Percentiles rank a stretch among this genome's conserved stretches.
These are phyloP conservation scores for Debaryomyces subglobosus DNA, from an alignment of 1,139 yeast genomes.

Conservation along the genomic window DNA sequence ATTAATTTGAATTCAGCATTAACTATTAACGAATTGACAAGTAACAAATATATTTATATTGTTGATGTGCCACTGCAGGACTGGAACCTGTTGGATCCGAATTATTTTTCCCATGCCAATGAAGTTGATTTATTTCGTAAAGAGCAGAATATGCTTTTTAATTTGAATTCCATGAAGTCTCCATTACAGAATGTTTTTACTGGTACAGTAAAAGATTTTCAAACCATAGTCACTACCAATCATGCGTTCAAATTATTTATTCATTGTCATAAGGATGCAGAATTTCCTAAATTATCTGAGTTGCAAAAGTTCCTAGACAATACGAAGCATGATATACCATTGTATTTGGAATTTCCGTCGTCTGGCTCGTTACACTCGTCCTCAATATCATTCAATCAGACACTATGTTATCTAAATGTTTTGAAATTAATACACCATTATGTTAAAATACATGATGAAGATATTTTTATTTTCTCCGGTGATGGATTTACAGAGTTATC, in stretches of 20 bases:
- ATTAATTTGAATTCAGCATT: constrained; percentile 9
- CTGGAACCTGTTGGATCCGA: constrained; percentile 4
- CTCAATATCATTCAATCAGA: constrained; percentile 27
- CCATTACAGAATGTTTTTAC: constrained; percentile 31
- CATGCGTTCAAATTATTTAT: constrained; percentile 34
- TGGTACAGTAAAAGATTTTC: constrained; percentile 40
- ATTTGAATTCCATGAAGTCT: constrained; percentile 35
- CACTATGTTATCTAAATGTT: constrained; percentile 34
- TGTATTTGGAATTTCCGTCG: constrained; percentile 39
- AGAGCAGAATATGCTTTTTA: constrained; percentile 44
- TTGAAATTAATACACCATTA: constrained; percentile 33
- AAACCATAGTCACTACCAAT: constrained; percentile 19
- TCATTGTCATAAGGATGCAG: constrained; percentile 39
- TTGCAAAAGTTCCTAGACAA: constrained; percentile 18
- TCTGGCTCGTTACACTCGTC: constrained; percentile 31
- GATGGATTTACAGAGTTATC: constrained; percentile 49
- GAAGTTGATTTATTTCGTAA: constrained; percentile 6
- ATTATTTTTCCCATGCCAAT: not conserved
- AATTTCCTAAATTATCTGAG: constrained; percentile 28
- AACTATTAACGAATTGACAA: constrained; percentile 7
- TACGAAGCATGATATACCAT: constrained; percentile 16
- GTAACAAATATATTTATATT: constrained; percentile 11
- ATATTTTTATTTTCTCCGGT: constrained; percentile 37
- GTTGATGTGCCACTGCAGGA: constrained; percentile 10
- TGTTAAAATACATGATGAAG: constrained; percentile 20